phyloP scores from a whole-genome alignment of 1,139 yeast species.

The Kurtzmaniella quercitrusa region DNA sequence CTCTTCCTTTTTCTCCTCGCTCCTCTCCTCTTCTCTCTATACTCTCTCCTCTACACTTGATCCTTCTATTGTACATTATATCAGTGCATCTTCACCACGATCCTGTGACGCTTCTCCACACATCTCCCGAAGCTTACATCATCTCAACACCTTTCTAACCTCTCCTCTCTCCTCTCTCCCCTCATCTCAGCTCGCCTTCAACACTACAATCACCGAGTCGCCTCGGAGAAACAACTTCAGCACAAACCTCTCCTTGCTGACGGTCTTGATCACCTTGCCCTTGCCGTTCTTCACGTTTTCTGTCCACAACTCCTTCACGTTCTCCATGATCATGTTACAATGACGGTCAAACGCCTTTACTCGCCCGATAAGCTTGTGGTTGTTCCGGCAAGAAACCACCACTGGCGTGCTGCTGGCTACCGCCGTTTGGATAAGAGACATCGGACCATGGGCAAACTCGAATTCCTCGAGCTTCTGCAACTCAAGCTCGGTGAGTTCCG shows the following conservation, averaged over 20 bases:
- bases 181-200: slow-evolving; percentile 37
- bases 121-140: too few relatives aligned
- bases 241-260: slow-evolving; percentile 79
- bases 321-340: slow-evolving; percentile 86
- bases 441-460: slow-evolving; percentile 88
- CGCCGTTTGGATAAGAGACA: slow-evolving; percentile 79
- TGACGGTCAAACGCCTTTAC: slow-evolving; percentile 96
- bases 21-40: too few relatives aligned
- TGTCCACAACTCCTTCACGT: slow-evolving; percentile 90
- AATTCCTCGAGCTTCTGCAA: slow-evolving; percentile 81
- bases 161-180: too few relatives aligned
- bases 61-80: too few relatives aligned
- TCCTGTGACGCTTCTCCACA: too few relatives aligned
- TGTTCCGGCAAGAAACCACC: slow-evolving; percentile 85
- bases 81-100: too few relatives aligned
- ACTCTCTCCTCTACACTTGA: too few relatives aligned
- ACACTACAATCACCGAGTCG: slow-evolving; percentile 84
- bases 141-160: too few relatives aligned
- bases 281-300: slow-evolving; percentile 61
- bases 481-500: slow-evolving; percentile 79
- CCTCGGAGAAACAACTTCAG: slow-evolving; percentile 91
- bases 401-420: slow-evolving; percentile 72
- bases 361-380: slow-evolving; percentile 83
- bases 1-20: too few relatives aligned
- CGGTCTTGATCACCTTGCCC: slow-evolving; percentile 67